These are phyloP conservation scores for Emydomyces testavorans DNA, from an alignment of 2,329 filamentous ascomycete species.

Conservation along the genomic window DNA sequence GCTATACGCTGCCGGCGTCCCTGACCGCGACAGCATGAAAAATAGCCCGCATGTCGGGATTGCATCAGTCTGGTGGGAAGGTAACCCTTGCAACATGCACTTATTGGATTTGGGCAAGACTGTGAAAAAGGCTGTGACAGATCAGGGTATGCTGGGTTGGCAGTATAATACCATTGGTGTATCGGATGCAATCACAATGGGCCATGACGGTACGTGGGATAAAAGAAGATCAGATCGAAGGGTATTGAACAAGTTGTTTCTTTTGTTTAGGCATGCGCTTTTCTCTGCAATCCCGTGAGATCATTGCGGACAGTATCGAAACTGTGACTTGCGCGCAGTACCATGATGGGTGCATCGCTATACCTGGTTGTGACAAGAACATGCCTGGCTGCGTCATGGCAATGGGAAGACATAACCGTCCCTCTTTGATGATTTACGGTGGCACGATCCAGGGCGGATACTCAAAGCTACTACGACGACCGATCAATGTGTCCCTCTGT, in stretches of 20 bases:
- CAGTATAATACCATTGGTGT: constrained; percentile 88
- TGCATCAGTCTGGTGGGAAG: constrained; percentile 93
- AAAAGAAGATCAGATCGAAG: background rate
- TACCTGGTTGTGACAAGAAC: constrained; percentile 94
- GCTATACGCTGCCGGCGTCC: constrained; percentile 87
- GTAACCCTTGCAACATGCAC: constrained; percentile 77
- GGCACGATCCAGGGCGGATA: constrained; percentile 84
- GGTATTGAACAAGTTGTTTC: constrained; percentile 4
- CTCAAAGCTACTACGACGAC: constrained; percentile 60
- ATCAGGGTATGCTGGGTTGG: constrained; percentile 83
- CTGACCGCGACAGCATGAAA: constrained; percentile 73
- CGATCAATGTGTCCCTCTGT: constrained; percentile 79
- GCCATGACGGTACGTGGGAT: constrained; percentile 57
- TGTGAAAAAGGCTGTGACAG: constrained; percentile 69
- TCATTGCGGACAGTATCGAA: constrained; percentile 91
- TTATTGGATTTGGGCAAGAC: constrained; percentile 79
- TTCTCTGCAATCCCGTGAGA: constrained; percentile 77
- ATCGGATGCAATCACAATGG: constrained; percentile 91
- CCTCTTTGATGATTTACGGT: constrained; percentile 91
- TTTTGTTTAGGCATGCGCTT: constrained; percentile 67
- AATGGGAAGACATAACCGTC: constrained; percentile 79
- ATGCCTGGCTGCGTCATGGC: constrained; percentile 92
- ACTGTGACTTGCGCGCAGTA: constrained; percentile 84
- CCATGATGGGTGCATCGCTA: constrained; percentile 85
- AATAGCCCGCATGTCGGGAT: constrained; percentile 82